Percentiles rank a stretch among this genome's conserved stretches.
phyloP scores from a whole-genome alignment of 2,329 filamentous ascomycete species.

The Cyphellophora europaea region DNA sequence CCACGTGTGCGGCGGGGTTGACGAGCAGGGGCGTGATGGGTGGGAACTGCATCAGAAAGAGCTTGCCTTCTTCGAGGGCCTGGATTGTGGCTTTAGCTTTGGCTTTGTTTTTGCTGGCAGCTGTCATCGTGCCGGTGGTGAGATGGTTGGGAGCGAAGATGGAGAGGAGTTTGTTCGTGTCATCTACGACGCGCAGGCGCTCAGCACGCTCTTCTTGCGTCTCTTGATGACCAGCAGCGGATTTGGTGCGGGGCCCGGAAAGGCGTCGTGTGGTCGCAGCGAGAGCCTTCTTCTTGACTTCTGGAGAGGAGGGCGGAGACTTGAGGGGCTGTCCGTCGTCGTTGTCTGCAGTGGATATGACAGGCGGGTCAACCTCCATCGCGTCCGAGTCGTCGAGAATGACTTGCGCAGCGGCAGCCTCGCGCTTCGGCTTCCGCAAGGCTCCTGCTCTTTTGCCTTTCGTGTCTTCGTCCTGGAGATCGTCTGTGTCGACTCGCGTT shows the following conservation, averaged over 20 bases:
- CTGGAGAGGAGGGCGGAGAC: constrained; percentile 29
- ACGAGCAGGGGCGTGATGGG: constrained; percentile 51
- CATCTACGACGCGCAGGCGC: constrained; percentile 21
- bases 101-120: constrained; percentile 16
- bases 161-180: constrained; percentile 12
- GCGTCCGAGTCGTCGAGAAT: constrained; percentile 5
- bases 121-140: constrained; percentile 8
- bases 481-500: constrained; percentile 5
- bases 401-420: constrained; percentile 7
- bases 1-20: constrained; percentile 24
- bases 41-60: constrained; percentile 57
- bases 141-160: constrained; percentile 8
- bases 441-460: constrained; percentile 17
- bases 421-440: neutral
- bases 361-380: constrained; percentile 21
- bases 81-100: constrained; percentile 20
- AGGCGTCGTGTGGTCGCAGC: constrained; percentile 1
- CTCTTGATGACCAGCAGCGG: constrained; percentile 5
- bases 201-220: constrained; percentile 18
- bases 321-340: constrained; percentile 7
- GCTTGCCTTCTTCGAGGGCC: constrained; percentile 38
- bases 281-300: constrained; percentile 30
- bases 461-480: constrained; percentile 9
- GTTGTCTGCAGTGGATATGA: neutral
- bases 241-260: neutral